Conservation (phyloP, 2,329 filamentous ascomycete genomes). For the Amphichorda felina region DNA sequence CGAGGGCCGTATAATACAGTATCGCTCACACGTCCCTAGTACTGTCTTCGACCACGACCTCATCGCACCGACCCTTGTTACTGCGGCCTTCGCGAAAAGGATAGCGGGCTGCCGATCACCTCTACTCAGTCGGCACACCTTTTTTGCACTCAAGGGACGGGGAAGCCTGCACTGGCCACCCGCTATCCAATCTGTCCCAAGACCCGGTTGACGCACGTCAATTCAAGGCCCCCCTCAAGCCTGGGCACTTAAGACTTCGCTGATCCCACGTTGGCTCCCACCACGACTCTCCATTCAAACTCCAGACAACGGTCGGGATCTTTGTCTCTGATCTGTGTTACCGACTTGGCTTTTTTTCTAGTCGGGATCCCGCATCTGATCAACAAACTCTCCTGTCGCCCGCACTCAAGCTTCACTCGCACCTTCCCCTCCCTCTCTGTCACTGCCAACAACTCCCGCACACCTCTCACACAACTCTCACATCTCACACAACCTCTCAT, state of each 20-base stretch:
- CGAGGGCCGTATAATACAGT: too few species aligned
- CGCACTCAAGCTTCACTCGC: too few species aligned
- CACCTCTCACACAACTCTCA: too few species aligned
- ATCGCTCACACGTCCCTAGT: conserved; percentile 3
- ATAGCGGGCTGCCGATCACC: conserved; percentile 42
- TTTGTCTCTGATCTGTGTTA: conserved; percentile 27
- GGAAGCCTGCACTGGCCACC: conserved; percentile 24
- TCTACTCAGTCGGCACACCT: conserved; percentile 40
- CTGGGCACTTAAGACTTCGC: conserved; percentile 46
- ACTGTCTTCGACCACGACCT: conserved; percentile 14
- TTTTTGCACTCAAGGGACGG: conserved; percentile 16
- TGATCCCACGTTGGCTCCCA: conserved; percentile 36
- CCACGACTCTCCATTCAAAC: conserved; percentile 19
- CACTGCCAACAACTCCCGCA: too few species aligned
- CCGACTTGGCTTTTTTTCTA: conserved; percentile 32
- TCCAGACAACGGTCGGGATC: conserved; percentile 17
- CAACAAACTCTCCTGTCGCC: conserved; percentile 21
- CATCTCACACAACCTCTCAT: background rate
- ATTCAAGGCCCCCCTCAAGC: conserved; percentile 13
- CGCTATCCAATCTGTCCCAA: conserved; percentile 17
- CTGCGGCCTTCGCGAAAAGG: conserved; percentile 34
- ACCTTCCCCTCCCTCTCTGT: too few species aligned
- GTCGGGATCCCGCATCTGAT: conserved; percentile 39
- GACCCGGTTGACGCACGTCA: conserved; percentile 23
- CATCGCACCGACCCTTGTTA: conserved; percentile 29